These are phyloP conservation scores for Boletellus sp. DNA, from an alignment of 768 basidiomycete genomes.

Conservation along the genomic window DNA sequence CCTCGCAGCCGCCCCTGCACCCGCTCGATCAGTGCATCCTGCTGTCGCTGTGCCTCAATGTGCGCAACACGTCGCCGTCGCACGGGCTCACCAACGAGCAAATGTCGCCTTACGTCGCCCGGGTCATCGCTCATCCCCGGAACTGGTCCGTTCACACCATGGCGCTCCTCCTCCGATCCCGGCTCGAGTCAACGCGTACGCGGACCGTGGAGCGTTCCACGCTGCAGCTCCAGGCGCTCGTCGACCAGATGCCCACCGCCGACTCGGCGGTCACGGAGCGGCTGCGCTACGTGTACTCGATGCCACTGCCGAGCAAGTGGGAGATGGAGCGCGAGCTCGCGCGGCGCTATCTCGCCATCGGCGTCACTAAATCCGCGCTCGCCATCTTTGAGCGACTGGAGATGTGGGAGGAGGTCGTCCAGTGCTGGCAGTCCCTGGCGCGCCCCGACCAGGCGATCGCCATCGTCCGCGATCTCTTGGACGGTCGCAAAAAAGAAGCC, in stretches of 20 bases:
- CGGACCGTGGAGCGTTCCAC: constrained; percentile 92
- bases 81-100: constrained; percentile 91
- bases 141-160: constrained; percentile 98
- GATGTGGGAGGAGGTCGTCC: constrained; percentile 98
- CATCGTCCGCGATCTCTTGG: constrained; percentile 82
- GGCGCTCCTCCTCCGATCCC: constrained; percentile 88
- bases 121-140: constrained; percentile 82
- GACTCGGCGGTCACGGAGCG: constrained; percentile 75
- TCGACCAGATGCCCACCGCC: constrained; percentile 93
- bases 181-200: constrained; percentile 83
- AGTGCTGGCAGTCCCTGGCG: constrained; percentile 83
- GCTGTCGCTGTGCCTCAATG: constrained; percentile 84
- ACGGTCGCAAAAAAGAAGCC: constrained; percentile 79
- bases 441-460: constrained; percentile 69
- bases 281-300: constrained; percentile 72
- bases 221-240: constrained; percentile 89
- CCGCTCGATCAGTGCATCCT: constrained; percentile 94
- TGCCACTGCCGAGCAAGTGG: constrained; percentile 88
- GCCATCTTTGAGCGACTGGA: constrained; percentile 93
- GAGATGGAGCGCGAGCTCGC: constrained; percentile 92
- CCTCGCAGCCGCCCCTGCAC: constrained; percentile 80
- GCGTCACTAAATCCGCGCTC: constrained; percentile 84
- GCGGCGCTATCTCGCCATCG: constrained; percentile 73
- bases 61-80: constrained; percentile 82
- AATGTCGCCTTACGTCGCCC: constrained; percentile 87